Conservation (phyloP, 2,329 filamentous ascomycete species). For the Cercospora janseana region DNA sequence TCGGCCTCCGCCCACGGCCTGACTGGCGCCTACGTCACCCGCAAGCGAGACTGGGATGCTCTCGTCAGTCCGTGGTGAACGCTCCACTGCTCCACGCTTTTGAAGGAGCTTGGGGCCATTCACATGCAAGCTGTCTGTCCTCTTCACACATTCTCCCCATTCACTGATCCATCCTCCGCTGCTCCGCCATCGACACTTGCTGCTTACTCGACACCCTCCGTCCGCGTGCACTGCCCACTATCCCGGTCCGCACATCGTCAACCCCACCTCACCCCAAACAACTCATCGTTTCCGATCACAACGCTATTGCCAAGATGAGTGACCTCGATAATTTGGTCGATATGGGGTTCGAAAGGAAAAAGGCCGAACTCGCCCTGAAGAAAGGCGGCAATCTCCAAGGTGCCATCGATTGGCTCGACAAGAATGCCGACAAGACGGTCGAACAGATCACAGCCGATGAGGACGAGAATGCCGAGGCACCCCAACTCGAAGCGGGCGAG, state of each 20-base stretch:
- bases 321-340: slow-evolving; percentile 62
- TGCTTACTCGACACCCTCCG: not conserved
- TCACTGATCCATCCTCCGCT: too few species aligned
- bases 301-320: slow-evolving; percentile 45
- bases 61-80: too few species aligned
- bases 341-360: slow-evolving; percentile 78
- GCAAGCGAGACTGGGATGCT: too few species aligned
- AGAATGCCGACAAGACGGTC: slow-evolving; percentile 81
- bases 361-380: slow-evolving; percentile 79
- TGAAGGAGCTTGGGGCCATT: too few species aligned
- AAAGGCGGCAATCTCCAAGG: slow-evolving; percentile 75
- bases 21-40: too few species aligned
- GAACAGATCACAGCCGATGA: slow-evolving; percentile 68
- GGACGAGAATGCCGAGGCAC: slow-evolving; percentile 42
- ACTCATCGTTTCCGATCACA: slow-evolving; percentile 23
- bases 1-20: too few species aligned
- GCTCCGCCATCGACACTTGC: too few species aligned
- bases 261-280: slow-evolving; percentile 2
- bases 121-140: too few species aligned
- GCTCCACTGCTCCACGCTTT: too few species aligned
- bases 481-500: slow-evolving; percentile 67
- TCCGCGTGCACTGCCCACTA: too few species aligned
- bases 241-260: not conserved
- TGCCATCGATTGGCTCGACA: slow-evolving; percentile 91
- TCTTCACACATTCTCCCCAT: too few species aligned